Conservation (phyloP, 2,329 filamentous ascomycete species). For the Gnomoniopsis smithogilvyi region DNA sequence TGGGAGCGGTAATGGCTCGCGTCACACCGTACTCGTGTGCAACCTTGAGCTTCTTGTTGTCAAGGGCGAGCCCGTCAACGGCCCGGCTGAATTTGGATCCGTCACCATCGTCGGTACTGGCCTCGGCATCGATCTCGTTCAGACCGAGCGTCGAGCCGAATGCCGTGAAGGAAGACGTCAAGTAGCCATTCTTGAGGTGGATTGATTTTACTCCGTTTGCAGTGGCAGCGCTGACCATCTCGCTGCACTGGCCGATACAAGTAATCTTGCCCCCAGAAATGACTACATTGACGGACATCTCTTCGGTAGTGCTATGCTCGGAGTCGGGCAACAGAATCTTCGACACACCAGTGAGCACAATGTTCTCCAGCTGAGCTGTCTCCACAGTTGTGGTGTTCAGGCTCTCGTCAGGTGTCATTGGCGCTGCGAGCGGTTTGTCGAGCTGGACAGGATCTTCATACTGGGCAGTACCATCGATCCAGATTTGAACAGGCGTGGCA, state of each 20-base stretch:
- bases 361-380: constrained; percentile 32
- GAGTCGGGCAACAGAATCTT: constrained; percentile 47
- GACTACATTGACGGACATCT: constrained; percentile 42
- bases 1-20: constrained; percentile 55
- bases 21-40: constrained; percentile 57
- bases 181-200: constrained; percentile 53
- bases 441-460: constrained; percentile 53
- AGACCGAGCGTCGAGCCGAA: constrained; percentile 61
- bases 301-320: constrained; percentile 23
- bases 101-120: constrained; percentile 49
- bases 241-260: constrained; percentile 53
- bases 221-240: constrained; percentile 37
- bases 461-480: constrained; percentile 61
- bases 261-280: constrained; percentile 50
- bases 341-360: constrained; percentile 56
- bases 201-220: constrained; percentile 36
- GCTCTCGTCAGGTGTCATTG: constrained; percentile 36
- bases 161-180: constrained; percentile 58
- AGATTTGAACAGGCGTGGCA: constrained; percentile 58
- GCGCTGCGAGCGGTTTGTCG: constrained; percentile 41
- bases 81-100: constrained; percentile 53
- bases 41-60: constrained; percentile 52
- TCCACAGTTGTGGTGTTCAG: constrained; percentile 41
- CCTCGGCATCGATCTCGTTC: constrained; percentile 59
- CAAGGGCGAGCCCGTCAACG: constrained; percentile 52